These are phyloP conservation scores for Ramularia collo-cygni DNA, from an alignment of 2,329 filamentous ascomycete species.

Conservation along the genomic window DNA sequence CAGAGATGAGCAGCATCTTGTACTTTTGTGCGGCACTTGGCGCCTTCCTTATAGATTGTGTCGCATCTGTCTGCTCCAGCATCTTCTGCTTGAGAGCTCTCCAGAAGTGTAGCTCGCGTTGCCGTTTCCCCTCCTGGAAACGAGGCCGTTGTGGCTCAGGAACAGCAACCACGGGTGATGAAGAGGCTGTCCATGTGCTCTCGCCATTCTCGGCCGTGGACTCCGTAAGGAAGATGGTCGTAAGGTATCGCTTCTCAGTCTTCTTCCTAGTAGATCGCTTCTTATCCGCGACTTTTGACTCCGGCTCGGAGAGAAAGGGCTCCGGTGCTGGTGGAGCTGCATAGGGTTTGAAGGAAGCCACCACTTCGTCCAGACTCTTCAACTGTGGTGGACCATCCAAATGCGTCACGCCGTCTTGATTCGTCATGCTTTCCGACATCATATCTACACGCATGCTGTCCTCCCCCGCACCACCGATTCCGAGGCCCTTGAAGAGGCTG, in stretches of 20 bases:
- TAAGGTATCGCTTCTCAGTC: slow-evolving; percentile 35
- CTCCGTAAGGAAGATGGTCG: slow-evolving; percentile 46
- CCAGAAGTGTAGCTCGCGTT: slow-evolving; percentile 52
- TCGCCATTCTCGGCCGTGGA: slow-evolving; percentile 45
- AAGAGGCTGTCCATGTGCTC: slow-evolving; percentile 46
- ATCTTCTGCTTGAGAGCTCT: slow-evolving; percentile 17
- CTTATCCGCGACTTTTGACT: slow-evolving; percentile 13
- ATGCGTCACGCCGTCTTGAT: slow-evolving; percentile 25
- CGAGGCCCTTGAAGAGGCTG: slow-evolving; percentile 34
- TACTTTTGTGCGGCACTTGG: slow-evolving; percentile 22
- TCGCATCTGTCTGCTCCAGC: slow-evolving; percentile 5
- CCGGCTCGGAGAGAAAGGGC: slow-evolving; percentile 45
- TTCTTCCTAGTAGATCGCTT: slow-evolving; percentile 13
- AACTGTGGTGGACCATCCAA: slow-evolving; percentile 23
- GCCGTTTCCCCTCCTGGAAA: slow-evolving; percentile 65
- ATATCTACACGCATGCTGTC: slow-evolving; percentile 34
- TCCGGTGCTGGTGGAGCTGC: slow-evolving; percentile 73
- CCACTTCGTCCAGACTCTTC: slow-evolving; percentile 35
- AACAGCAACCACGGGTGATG: slow-evolving; percentile 41
- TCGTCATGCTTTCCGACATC: slow-evolving; percentile 30
- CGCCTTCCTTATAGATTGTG: slow-evolving; percentile 11
- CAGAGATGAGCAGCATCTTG: slow-evolving; percentile 74
- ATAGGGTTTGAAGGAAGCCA: slow-evolving; percentile 61
- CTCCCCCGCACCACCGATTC: slow-evolving; percentile 24
- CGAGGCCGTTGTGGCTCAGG: slow-evolving; percentile 30